Evolutionary conservation across 2,329 filamentous ascomycete species (phyloP), one percentile per base, ranked within the genome.

Genomic region (Cladosporium sp.): DNA sequence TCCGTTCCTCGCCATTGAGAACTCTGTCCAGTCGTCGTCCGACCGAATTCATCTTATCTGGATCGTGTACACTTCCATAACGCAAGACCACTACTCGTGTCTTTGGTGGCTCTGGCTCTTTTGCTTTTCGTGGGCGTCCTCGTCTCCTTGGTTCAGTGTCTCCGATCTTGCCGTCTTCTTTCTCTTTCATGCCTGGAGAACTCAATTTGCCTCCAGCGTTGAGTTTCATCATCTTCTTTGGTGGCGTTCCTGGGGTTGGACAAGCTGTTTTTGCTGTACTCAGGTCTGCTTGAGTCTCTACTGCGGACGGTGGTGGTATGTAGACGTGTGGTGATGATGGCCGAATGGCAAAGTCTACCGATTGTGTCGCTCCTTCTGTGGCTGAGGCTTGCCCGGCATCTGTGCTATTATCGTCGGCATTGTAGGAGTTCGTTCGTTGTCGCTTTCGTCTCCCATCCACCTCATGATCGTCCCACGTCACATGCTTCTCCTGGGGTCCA

Each of bases 21-120:
- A 96, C 90, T 4, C 83, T 80, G 28, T 88, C 79, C 65, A 96
- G 90, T 69, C 82, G 84, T 10, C 82, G 75, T 0, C 88, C 90
- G 4, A 44, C 18, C 32, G 91, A 0, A 78, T 78, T 36, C 76
- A 73, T 47, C 83, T 82, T 47, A 78, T 79, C 32, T 74, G 75
- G 7, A 79, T 36, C 65, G n/a, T 28, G 74, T 65, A 86, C 83
- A 4, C 72, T 74, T 1, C 85, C 86, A 73, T 94, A 94, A 2
- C n/a, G 59, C 5, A 75, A 32, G 21, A 68, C 61, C 5, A 74
- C 74, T 1, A 78, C n/a, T 3, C 76, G 70, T 8, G 69, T 68
- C 32, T 68, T 66, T 26, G 65, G 66, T 24, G 59, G 47, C 34
- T 65, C 59, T 24, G 58, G 44, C 51, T 67, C 66, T 61, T 72